phyloP scores from a whole-genome alignment of 2,329 filamentous ascomycete species.

The Ilyonectria mors-panacis region DNA sequence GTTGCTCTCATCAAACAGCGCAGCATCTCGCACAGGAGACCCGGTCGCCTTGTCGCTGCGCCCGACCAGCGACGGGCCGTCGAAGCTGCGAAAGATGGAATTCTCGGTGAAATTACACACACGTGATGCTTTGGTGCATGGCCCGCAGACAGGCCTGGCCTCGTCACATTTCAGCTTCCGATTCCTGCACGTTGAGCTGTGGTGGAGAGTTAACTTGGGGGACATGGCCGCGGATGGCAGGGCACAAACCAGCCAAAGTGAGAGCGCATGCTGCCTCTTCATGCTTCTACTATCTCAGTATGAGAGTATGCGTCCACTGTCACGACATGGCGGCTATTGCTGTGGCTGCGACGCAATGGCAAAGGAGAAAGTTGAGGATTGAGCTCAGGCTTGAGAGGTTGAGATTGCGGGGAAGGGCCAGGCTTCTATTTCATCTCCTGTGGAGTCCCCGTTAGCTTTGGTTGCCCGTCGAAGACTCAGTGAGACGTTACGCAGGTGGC shows the following conservation, averaged over 20 bases:
- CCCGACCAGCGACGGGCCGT: background rate
- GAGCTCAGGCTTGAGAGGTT: background rate
- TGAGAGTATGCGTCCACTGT: background rate
- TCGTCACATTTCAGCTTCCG: slow-evolving; percentile 49
- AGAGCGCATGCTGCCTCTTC: background rate
- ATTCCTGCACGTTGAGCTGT: slow-evolving; percentile 38
- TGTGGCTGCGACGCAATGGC: background rate
- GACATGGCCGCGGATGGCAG: background rate
- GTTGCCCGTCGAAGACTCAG: too few species aligned
- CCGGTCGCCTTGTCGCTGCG: background rate
- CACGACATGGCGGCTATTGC: background rate
- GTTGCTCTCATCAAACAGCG: slow-evolving; percentile 23
- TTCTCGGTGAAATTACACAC: slow-evolving; percentile 34
- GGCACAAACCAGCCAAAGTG: background rate
- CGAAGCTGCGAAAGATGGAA: slow-evolving; percentile 35
- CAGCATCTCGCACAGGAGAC: background rate
- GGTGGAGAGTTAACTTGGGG: background rate
- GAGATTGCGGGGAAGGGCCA: too few species aligned
- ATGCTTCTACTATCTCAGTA: background rate
- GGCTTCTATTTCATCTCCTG: too few species aligned
- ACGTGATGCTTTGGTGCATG: slow-evolving; percentile 34
- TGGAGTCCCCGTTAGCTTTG: too few species aligned
- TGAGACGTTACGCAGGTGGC: too few species aligned
- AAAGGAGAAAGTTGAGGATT: background rate
- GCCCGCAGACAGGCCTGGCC: slow-evolving; percentile 39